phyloP scores from a whole-genome alignment of 352 stramenopile species.

The Pythium pyrilobum region DNA sequence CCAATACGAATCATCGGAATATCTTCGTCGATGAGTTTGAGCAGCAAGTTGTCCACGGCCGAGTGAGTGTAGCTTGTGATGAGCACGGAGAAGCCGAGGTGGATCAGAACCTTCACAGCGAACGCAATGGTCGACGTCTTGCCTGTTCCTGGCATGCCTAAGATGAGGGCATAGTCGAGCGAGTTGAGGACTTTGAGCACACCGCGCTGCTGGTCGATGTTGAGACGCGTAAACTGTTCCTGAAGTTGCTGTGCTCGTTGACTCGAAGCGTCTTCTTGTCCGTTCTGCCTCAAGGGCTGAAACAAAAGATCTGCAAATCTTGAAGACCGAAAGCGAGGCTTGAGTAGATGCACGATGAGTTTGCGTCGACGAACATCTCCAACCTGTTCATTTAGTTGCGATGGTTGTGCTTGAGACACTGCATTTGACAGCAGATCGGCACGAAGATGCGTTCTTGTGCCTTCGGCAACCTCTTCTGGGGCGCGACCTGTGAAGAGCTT shows the following conservation, averaged over 20 bases:
- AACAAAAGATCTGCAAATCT: conserved; percentile 36
- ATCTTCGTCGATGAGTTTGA: conserved; percentile 84
- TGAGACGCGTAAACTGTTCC: conserved; percentile 54
- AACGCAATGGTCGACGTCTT: conserved; percentile 97
- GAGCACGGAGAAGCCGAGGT: conserved; percentile 91
- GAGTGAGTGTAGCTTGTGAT: conserved; percentile 97
- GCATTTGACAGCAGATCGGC: conserved; percentile 12
- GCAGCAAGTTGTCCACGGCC: conserved; percentile 96
- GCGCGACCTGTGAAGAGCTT: conserved; percentile 54
- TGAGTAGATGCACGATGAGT: conserved; percentile 55
- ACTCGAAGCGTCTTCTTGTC: background rate
- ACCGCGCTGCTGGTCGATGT: conserved; percentile 71
- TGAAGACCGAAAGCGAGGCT: conserved; percentile 54
- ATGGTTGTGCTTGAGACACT: conserved; percentile 8
- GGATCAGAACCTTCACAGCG: conserved; percentile 88
- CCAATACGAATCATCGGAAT: conserved; percentile 77
- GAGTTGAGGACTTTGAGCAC: conserved; percentile 77
- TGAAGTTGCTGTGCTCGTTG: conserved; percentile 19
- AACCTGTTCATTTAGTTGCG: conserved; percentile 16
- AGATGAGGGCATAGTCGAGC: conserved; percentile 93
- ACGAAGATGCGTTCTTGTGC: conserved; percentile 25
- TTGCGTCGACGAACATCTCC: conserved; percentile 51
- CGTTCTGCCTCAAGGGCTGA: conserved; percentile 15
- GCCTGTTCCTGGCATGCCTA: conserved; percentile 94
- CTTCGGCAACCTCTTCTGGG: conserved; percentile 35